Evolutionary conservation across 805 yeast genomes (phyloP).

Genomic region (Candida khao-thaluensis): DNA sequence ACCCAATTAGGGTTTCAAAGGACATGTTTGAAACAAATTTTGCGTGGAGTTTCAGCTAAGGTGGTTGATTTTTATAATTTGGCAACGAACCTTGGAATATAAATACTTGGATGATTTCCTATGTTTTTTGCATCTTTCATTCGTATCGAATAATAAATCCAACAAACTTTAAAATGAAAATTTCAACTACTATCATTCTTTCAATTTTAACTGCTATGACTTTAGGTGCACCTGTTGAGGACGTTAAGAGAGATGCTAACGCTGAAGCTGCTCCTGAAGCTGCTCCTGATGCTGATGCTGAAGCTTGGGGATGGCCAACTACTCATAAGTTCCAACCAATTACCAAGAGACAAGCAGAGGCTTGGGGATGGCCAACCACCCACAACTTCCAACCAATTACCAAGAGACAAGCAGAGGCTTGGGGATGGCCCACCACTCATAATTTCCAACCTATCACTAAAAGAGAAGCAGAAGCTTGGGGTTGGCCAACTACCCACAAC

Average conservation of each 20-base stretch:
- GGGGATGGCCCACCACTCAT: constrained; percentile 9
- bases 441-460: constrained; percentile 14
- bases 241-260: constrained; percentile 9
- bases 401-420: constrained; percentile 24
- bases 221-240: constrained; percentile 16
- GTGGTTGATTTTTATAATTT: no score
- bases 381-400: constrained; percentile 16
- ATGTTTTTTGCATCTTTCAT: not conserved
- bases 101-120: not conserved
- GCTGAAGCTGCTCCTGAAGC: no score
- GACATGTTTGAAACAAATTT: constrained; percentile 7
- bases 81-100: no score
- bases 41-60: no score
- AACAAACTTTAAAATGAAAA: constrained; percentile 13
- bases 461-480: constrained; percentile 10
- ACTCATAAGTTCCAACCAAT: constrained; percentile 18
- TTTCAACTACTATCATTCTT: constrained; percentile 14
- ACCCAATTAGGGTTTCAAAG: constrained; percentile 16
- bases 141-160: not conserved
- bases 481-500: constrained; percentile 12
- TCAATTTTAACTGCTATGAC: constrained; percentile 12
- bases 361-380: constrained; percentile 10
- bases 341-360: constrained; percentile 14
- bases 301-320: constrained; percentile 13
- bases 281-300: no score